Evolutionary conservation across 1,284 basidiomycete genomes (phyloP).

Genomic region (Peniophora sp.): DNA sequence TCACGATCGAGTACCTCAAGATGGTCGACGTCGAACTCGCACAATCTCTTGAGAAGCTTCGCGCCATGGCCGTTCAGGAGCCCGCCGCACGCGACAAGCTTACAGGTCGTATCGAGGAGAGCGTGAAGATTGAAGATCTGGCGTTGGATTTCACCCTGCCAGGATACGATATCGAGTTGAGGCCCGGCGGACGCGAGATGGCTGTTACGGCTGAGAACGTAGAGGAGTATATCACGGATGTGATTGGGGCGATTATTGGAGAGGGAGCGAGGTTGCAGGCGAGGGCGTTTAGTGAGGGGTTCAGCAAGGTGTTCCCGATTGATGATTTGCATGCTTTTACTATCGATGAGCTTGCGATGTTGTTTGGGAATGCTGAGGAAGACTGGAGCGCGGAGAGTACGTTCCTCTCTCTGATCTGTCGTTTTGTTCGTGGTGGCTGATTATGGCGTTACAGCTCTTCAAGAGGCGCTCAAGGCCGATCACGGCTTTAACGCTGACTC

Average conservation of each 20-base stretch:
- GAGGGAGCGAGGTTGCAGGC: conserved; percentile 70
- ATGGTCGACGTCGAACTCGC: conserved; percentile 82
- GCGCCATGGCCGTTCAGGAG: conserved; percentile 38
- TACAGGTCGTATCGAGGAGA: conserved; percentile 27
- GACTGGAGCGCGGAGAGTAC: conserved; percentile 88
- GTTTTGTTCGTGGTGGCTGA: conserved; percentile 5
- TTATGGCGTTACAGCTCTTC: conserved; percentile 53
- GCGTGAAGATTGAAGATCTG: conserved; percentile 77
- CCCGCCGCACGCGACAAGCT: conserved; percentile 28
- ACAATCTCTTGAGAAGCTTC: conserved; percentile 78
- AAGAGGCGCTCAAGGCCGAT: conserved; percentile 90
- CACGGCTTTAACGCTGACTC: conserved; percentile 97
- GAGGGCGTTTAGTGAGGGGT: conserved; percentile 83
- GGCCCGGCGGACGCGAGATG: conserved; percentile 73
- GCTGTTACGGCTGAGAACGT: conserved; percentile 82
- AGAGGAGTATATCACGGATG: conserved; percentile 78
- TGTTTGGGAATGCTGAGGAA: conserved; percentile 93
- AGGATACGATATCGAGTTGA: conserved; percentile 88
- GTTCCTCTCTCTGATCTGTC: conserved; percentile 21
- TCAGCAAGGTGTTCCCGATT: conserved; percentile 92
- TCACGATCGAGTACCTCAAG: conserved; percentile 78
- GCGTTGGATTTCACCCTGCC: conserved; percentile 95
- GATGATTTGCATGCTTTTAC: conserved; percentile 88
- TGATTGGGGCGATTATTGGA: conserved; percentile 78
- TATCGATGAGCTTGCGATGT: conserved; percentile 86